These are phyloP conservation scores for Mycena leptocephala DNA, from an alignment of 768 basidiomycete genomes.

Conservation along the genomic window DNA sequence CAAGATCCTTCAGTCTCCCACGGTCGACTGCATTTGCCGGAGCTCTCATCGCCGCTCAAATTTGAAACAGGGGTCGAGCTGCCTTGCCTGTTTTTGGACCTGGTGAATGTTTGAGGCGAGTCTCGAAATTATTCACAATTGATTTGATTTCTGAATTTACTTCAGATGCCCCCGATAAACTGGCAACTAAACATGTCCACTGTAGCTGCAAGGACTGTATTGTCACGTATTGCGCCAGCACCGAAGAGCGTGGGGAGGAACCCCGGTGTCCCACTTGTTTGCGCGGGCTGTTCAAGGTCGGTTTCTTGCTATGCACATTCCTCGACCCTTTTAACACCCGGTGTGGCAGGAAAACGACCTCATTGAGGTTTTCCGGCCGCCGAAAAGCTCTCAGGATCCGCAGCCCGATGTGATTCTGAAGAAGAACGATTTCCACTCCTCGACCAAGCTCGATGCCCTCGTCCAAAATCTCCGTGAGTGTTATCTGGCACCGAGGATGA, in stretches of 20 bases:
- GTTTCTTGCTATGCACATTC: not conserved
- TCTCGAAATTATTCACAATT: no score
- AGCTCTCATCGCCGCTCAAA: no score
- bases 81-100: no score
- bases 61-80: no score
- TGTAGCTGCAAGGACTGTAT: conserved; percentile 94
- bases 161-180: no score
- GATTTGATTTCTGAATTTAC: no score
- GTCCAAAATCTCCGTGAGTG: conserved; percentile 78
- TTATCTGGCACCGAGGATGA: not conserved
- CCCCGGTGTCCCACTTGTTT: conserved; percentile 88
- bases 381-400: conserved; percentile 54
- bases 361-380: conserved; percentile 71
- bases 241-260: conserved; percentile 79
- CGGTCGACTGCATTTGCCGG: no score
- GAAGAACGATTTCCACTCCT: conserved; percentile 89
- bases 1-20: no score
- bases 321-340: not conserved
- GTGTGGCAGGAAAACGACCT: conserved; percentile 68
- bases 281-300: conserved; percentile 76
- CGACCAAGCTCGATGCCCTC: conserved; percentile 93
- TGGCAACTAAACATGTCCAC: no score
- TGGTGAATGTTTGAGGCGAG: no score
- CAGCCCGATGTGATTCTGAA: conserved; percentile 71
- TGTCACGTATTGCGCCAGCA: conserved; percentile 77